Percentiles rank a stretch among this genome's conserved stretches.
phyloP scores from a whole-genome alignment of 2,329 filamentous ascomycete genomes.

The Aspergillus pseudoviridinutans region DNA sequence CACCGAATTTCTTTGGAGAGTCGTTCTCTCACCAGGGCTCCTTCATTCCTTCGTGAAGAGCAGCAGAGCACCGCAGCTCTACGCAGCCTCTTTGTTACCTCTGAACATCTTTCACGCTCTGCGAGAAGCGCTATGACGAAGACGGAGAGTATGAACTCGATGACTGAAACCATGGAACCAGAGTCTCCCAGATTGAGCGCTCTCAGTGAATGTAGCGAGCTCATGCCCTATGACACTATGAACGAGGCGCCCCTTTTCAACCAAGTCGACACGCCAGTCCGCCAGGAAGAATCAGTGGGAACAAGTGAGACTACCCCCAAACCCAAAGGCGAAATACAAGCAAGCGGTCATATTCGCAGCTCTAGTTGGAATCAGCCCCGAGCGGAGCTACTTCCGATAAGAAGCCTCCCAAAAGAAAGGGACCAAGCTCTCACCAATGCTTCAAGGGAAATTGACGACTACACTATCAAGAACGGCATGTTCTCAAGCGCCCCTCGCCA shows the following conservation, averaged over 20 bases:
- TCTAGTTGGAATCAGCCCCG: slow-evolving; percentile 31
- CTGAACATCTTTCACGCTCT: slow-evolving; percentile 24
- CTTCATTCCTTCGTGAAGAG: slow-evolving; percentile 38
- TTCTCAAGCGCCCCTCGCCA: slow-evolving; percentile 21
- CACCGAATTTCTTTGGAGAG: slow-evolving; percentile 19
- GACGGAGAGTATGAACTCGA: slow-evolving; percentile 35
- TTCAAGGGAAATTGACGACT: slow-evolving; percentile 18
- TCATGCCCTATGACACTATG: slow-evolving; percentile 30
- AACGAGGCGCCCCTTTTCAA: slow-evolving; percentile 19
- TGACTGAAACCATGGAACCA: slow-evolving; percentile 30
- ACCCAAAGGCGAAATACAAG: slow-evolving; percentile 10
- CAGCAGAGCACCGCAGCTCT: slow-evolving; percentile 36
- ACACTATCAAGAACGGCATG: slow-evolving; percentile 21
- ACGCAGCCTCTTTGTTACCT: slow-evolving; percentile 35
- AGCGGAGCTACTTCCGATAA: slow-evolving; percentile 11
- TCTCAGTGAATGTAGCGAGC: slow-evolving; percentile 44
- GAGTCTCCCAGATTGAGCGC: slow-evolving; percentile 41
- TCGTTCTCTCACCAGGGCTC: slow-evolving; percentile 30
- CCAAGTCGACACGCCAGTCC: slow-evolving; percentile 26
- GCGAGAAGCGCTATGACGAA: slow-evolving; percentile 29
- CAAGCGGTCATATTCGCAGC: slow-evolving; percentile 23
- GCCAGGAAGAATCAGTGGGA: slow-evolving; percentile 13
- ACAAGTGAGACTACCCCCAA: slow-evolving; percentile 15
- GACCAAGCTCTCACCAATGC: slow-evolving; percentile 17
- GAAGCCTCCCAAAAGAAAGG: slow-evolving; percentile 16